Conservation (phyloP, 2,329 filamentous ascomycete genomes). For the Podosphaera leucotricha region DNA sequence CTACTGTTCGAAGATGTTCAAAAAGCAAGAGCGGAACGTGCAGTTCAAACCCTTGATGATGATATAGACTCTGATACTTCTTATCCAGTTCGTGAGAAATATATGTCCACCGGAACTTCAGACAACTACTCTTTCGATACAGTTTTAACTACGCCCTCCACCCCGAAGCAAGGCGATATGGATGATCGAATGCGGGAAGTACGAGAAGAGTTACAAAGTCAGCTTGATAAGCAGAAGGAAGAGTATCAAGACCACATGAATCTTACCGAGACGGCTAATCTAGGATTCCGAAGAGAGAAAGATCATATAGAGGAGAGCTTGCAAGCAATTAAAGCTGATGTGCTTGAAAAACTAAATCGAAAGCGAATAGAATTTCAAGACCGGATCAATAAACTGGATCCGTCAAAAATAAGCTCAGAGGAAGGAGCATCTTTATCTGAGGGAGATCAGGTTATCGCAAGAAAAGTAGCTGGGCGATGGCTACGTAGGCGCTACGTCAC, state of each 20-base stretch:
- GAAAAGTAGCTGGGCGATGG: slow-evolving; percentile 49
- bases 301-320: slow-evolving; percentile 64
- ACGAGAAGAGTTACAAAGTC: slow-evolving; percentile 60
- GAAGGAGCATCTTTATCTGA: slow-evolving; percentile 29
- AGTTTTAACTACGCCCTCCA: slow-evolving; percentile 79
- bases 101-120: slow-evolving; percentile 78
- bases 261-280: slow-evolving; percentile 45
- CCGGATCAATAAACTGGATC: slow-evolving; percentile 55
- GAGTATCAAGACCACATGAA: slow-evolving; percentile 61
- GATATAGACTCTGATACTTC: slow-evolving; percentile 78
- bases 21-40: slow-evolving; percentile 54
- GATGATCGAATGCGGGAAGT: slow-evolving; percentile 54
- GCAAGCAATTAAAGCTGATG: slow-evolving; percentile 57
- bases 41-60: slow-evolving; percentile 59
- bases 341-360: slow-evolving; percentile 61
- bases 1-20: slow-evolving; percentile 86
- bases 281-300: slow-evolving; percentile 64
- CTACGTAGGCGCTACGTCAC: slow-evolving; percentile 65
- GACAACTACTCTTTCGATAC: slow-evolving; percentile 96
- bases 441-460: slow-evolving; percentile 47
- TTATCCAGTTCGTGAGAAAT: slow-evolving; percentile 77
- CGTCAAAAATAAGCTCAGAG: slow-evolving; percentile 28
- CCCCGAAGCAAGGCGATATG: slow-evolving; percentile 53
- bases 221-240: slow-evolving; percentile 65
- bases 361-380: slow-evolving; percentile 71